Percentiles rank a stretch among this genome's conserved stretches.
phyloP scores from a whole-genome alignment of 169 alveolate genomes.

The Plasmodium ovale region DNA sequence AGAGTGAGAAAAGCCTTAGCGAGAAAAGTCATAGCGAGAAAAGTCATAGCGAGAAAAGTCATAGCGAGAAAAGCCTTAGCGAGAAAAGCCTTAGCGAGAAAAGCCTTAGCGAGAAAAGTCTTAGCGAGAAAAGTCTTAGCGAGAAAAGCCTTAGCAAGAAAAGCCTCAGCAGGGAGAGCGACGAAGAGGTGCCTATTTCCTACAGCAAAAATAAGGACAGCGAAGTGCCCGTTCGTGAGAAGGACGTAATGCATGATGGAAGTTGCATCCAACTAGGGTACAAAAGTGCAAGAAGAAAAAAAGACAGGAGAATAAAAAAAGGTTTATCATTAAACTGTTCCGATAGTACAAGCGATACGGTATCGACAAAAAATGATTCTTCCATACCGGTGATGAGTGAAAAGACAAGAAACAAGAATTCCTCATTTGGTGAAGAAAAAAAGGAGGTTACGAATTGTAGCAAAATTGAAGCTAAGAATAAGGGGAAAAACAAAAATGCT shows the following conservation, averaged over 20 bases:
- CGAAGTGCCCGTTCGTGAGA: not conserved
- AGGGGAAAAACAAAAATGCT: not conserved
- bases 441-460: not conserved
- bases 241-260: not conserved
- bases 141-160: not conserved
- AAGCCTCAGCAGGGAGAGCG: too few relatives aligned
- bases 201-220: too few relatives aligned
- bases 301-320: not conserved
- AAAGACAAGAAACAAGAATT: not conserved
- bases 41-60: not conserved
- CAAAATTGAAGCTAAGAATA: too few relatives aligned
- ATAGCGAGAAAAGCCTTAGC: not conserved
- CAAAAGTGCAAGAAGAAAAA: not conserved
- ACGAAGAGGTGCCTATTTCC: too few relatives aligned
- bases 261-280: not conserved
- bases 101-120: not conserved
- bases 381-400: not conserved
- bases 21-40: not conserved
- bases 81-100: not conserved
- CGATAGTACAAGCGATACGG: not conserved
- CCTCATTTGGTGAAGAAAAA: not conserved
- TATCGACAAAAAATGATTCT: constrained; percentile 1
- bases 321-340: not conserved
- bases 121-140: not conserved
- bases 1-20: not conserved